Percentiles rank a stretch among this genome's conserved stretches.
Conservation (phyloP, 352 stramenopile genomes). For the Halophytophthora batemanensis region DNA sequence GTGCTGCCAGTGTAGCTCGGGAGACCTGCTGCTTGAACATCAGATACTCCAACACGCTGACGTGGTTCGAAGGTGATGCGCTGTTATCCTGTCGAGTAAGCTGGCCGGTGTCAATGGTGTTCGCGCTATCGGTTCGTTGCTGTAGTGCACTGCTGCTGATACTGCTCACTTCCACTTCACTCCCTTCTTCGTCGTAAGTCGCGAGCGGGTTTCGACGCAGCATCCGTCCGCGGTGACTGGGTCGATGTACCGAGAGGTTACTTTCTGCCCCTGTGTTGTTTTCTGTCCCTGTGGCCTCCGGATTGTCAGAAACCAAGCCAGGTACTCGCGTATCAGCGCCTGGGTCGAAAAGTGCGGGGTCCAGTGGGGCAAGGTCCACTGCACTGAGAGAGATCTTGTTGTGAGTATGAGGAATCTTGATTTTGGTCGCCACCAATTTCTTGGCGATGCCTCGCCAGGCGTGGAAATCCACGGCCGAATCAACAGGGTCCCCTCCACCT, state of each 20-base stretch:
- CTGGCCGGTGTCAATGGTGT: constrained; percentile 1
- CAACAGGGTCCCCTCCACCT: constrained; percentile 50
- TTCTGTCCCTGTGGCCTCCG: constrained; percentile 1
- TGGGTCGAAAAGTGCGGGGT: no score
- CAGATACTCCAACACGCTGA: constrained; percentile 58
- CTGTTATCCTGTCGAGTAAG: neutral
- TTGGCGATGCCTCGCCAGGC: constrained; percentile 48
- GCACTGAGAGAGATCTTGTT: neutral
- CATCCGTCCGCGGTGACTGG: constrained; percentile 15
- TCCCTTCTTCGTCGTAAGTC: constrained; percentile 17
- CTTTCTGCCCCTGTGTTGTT: constrained; percentile 5
- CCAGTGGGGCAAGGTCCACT: no score
- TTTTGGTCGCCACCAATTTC: constrained; percentile 6
- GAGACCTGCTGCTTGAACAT: constrained; percentile 43
- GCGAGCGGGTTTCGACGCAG: constrained; percentile 22
- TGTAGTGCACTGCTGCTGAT: constrained; percentile 5
- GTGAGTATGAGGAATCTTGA: constrained; percentile 14
- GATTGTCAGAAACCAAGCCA: neutral
- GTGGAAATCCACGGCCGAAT: constrained; percentile 55
- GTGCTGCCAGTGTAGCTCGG: constrained; percentile 32
- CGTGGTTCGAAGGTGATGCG: constrained; percentile 28
- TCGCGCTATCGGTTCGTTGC: neutral
- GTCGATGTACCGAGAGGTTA: constrained; percentile 12
- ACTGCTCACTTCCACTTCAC: constrained; percentile 4
- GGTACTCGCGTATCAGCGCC: no score